Base-by-base conservation (phyloP, 2,329 filamentous ascomycete species). In the Fusarium sp. region DNA sequence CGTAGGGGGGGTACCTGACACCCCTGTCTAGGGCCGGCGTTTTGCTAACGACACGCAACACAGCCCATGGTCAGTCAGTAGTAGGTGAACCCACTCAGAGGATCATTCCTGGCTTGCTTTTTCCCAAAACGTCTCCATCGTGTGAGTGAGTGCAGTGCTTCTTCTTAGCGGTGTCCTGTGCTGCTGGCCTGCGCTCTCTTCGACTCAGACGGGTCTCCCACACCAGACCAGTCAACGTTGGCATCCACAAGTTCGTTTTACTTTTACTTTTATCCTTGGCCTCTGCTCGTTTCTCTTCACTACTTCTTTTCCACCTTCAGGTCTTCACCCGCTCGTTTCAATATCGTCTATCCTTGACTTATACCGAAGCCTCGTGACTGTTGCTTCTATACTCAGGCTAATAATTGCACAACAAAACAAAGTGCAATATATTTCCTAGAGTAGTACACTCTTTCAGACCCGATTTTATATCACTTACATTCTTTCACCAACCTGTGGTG, bases 201-300 rank as follows among this genome's bases (percentile, higher is more conserved):
- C 31, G 47, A 61, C 65, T 59, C 57, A 61, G 58, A 59, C 42
- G 50, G 39, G 55, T 62, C 71, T 50, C 45, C 58, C 71, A 68
- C 67, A 61, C 70, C 66, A 60, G 57, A 60, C 33, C 54, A 56
- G 54, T 22, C 36, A 42, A 55, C 61, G 52, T 75, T 59, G 55
- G 36, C 67, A 61, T 73, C 70, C 74, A 73, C 70, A 76, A 69
- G 61, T 72, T 72, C 57, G 68, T 62, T 75, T 71, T 70, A 65
- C 65, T 66, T 76, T 73, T 76, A 70, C 62, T 59, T 45, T 61
- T 70, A 62, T 75, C 75, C 62, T 63, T 65, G 65, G 63, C 61
- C 59, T 75, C 63, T 70, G 62, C 64, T 71, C 50, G 42, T 38
- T 64, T 66, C 58, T 61, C 38, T 52, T 52, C n/a, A 61, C 56